Conservation (phyloP, 371 early-diverging fungal genomes). For the Lichtheimia ornata region DNA sequence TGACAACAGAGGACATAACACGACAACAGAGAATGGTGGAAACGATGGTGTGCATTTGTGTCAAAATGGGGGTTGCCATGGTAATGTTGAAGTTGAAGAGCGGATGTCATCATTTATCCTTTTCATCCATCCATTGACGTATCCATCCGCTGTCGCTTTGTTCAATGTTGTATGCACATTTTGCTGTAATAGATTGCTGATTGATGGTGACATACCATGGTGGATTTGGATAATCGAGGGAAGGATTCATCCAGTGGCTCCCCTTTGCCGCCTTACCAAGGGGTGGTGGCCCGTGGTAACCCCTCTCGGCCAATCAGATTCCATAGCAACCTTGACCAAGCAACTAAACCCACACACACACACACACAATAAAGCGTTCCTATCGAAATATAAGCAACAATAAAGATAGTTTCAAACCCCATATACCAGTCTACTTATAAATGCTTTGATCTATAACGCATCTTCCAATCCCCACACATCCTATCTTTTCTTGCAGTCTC, state of each 20-base stretch:
- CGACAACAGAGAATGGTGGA: background rate
- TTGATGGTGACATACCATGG: conserved; percentile 1
- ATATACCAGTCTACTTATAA: background rate
- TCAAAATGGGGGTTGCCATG: background rate
- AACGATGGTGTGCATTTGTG: background rate
- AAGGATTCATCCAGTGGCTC: conserved; percentile 1
- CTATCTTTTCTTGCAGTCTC: no score
- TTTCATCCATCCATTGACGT: conserved; percentile 17
- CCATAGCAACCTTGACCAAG: background rate
- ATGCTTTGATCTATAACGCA: no score
- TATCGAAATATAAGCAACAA: conserved; percentile 1
- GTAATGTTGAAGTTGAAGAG: background rate
- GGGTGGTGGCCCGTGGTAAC: background rate
- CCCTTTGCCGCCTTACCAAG: background rate
- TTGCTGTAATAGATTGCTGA: background rate
- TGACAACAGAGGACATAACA: background rate
- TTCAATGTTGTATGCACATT: background rate
- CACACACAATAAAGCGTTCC: background rate
- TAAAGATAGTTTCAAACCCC: background rate
- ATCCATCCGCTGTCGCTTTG: conserved; percentile 6
- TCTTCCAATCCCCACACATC: no score
- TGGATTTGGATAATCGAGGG: background rate
- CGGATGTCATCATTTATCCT: background rate
- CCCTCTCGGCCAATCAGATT: background rate
- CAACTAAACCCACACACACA: background rate